Base-by-base conservation (phyloP, 257 asterid species). In the Solanum arcanum region DNA sequence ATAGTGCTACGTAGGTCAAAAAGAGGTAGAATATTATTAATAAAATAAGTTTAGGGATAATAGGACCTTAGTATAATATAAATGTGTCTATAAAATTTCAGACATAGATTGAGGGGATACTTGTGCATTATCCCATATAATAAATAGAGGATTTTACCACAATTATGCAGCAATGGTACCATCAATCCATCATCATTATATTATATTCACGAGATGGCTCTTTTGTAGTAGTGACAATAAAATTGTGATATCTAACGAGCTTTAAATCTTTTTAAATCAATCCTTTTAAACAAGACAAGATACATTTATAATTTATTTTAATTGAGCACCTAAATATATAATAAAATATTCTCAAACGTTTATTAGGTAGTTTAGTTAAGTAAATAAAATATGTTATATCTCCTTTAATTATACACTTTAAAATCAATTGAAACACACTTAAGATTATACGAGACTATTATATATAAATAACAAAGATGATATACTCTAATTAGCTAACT, bases 41-140 rank as follows among this genome's bases (percentile, higher is more conserved):
- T 33, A 33, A 33, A 33, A 33, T 0, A 33, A 0, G 35, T 33
- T 33, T 0, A 33, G 1, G 1, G 5, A 1, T 33, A 33, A 33
- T 33, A 33, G 35, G 0, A 33, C 35, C 35, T 33, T 33, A 33
- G 5, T 33, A 33, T 33, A 33, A 0, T 33, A 33, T 33, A 33
- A 33, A 0, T 33, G 0, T 33, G 35, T 33, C 1, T 33, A 1
- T 33, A 0, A 33, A 5, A 33, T 33, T 33, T 33, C 5, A 0
- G 5, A 33, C 1, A 33, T 33, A 33, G 35, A 4, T 33, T 33
- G 1, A 33, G 5, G 5, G 1, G 1, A 0, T 33, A 33, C 5
- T 33, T 33, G 5, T 33, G 0, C 35, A 1, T 4, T 33, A 33
- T 3, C 5, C 1, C 35, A 33, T 33, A 33, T 33, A 33, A 33